Evolutionary conservation across 2,329 filamentous ascomycete species (phyloP).

Genomic region (Paecilomyces dactylethromorphus): DNA sequence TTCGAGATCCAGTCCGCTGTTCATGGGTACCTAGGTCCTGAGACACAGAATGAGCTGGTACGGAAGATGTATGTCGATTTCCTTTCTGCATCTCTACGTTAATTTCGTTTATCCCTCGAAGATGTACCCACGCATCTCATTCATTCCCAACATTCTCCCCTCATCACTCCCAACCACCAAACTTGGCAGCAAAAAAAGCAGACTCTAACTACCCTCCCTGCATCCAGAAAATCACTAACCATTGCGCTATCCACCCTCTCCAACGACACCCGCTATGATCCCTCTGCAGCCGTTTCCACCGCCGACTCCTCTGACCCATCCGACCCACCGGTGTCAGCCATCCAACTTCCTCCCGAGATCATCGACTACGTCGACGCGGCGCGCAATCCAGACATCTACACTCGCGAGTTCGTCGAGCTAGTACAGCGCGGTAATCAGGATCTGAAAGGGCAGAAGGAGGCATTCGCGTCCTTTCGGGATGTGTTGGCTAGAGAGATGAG

Average conservation of each 20-base stretch:
- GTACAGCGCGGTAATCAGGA: constrained; percentile 58
- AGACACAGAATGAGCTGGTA: constrained; percentile 52
- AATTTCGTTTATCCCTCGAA: neutral
- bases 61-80: constrained; percentile 45
- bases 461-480: constrained; percentile 53
- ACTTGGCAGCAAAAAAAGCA: constrained; percentile 6
- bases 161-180: constrained; percentile 1
- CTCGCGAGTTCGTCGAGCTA: constrained; percentile 58
- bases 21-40: constrained; percentile 52
- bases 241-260: constrained; percentile 49
- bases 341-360: constrained; percentile 55
- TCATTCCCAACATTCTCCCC: neutral
- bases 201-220: neutral
- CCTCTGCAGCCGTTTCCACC: constrained; percentile 9
- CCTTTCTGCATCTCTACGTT: neutral
- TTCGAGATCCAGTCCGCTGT: constrained; percentile 55
- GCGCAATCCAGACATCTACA: constrained; percentile 62
- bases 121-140: neutral
- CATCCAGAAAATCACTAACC: constrained; percentile 44
- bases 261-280: constrained; percentile 27
- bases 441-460: constrained; percentile 54
- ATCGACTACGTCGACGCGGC: constrained; percentile 57
- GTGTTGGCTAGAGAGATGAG: constrained; percentile 53
- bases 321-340: constrained; percentile 42
- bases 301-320: constrained; percentile 2